These are phyloP conservation scores for Beauveria australis DNA, from an alignment of 2,329 filamentous ascomycete genomes.

Conservation along the genomic window DNA sequence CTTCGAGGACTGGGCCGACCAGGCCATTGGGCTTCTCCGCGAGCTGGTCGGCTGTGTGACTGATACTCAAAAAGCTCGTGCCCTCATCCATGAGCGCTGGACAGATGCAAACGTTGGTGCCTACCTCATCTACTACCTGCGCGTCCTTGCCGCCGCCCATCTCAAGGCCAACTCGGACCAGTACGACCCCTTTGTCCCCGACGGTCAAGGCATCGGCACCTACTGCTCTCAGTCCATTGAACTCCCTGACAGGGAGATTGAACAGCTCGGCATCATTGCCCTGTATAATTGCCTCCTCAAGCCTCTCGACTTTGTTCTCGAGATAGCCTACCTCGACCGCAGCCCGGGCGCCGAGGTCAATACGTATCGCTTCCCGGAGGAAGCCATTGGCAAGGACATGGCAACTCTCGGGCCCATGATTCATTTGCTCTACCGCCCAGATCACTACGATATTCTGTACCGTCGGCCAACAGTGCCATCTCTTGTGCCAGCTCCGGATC, in stretches of 20 bases:
- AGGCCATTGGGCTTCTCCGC: conserved; percentile 59
- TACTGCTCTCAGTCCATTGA: conserved; percentile 68
- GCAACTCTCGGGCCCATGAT: conserved; percentile 42
- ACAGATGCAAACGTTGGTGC: conserved; percentile 62
- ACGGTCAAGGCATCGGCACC: conserved; percentile 48
- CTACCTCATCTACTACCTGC: conserved; percentile 74
- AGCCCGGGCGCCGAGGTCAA: conserved; percentile 72
- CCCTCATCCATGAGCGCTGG: conserved; percentile 56
- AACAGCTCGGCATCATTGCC: conserved; percentile 75
- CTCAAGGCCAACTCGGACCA: conserved; percentile 64
- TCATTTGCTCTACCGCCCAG: conserved; percentile 57
- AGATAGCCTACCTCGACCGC: conserved; percentile 86
- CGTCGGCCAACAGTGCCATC: conserved; percentile 27
- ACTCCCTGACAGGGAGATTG: conserved; percentile 73
- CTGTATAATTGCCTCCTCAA: conserved; percentile 73
- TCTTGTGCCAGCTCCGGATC: conserved; percentile 16
- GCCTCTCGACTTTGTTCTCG: conserved; percentile 68
- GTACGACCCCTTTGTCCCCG: conserved; percentile 65
- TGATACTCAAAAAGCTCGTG: conserved; percentile 48
- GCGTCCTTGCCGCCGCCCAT: conserved; percentile 77
- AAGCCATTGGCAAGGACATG: conserved; percentile 37
- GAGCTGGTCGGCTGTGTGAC: conserved; percentile 53
- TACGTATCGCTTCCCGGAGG: conserved; percentile 55
- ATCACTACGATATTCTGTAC: conserved; percentile 94
- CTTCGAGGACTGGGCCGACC: conserved; percentile 75